These are phyloP conservation scores for Hemerocallis citrina DNA, from an alignment of 106 monocot species.

Conservation along the genomic window DNA sequence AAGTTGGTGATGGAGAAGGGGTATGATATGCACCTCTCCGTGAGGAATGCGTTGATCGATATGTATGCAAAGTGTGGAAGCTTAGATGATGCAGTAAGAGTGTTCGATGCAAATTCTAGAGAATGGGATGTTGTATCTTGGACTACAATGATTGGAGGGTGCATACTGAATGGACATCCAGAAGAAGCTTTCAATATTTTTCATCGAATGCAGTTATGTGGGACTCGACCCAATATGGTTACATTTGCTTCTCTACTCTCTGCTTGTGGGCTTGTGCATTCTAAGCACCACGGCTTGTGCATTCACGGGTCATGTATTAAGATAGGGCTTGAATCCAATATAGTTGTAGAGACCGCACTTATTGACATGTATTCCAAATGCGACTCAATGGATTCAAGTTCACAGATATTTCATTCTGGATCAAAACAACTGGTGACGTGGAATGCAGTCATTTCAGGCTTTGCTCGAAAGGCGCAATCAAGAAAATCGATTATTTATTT, in stretches of 20 bases:
- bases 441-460: constrained; percentile 66
- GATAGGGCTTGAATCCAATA: constrained; percentile 27
- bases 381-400: constrained; percentile 14
- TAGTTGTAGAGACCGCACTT: constrained; percentile 61
- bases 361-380: constrained; percentile 60
- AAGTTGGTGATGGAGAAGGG: constrained; percentile 24
- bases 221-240: constrained; percentile 42
- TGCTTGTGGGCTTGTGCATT: constrained; percentile 26
- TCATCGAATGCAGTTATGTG: constrained; percentile 28
- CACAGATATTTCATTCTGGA: constrained; percentile 18
- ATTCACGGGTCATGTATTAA: constrained; percentile 49
- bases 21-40: constrained; percentile 15
- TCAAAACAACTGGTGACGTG: constrained; percentile 52
- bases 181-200: constrained; percentile 33
- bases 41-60: constrained; percentile 67
- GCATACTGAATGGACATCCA: constrained; percentile 20
- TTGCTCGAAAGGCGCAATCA: constrained; percentile 14
- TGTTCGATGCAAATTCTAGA: constrained; percentile 28
- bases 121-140: constrained; percentile 55
- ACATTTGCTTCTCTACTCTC: constrained; percentile 54
- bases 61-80: constrained; percentile 74
- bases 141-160: constrained; percentile 73
- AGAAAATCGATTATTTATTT: constrained; percentile 33
- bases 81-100: constrained; percentile 44
- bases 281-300: constrained; percentile 27